Conservation (phyloP, 768 basidiomycete genomes). For the Postia placenta region DNA sequence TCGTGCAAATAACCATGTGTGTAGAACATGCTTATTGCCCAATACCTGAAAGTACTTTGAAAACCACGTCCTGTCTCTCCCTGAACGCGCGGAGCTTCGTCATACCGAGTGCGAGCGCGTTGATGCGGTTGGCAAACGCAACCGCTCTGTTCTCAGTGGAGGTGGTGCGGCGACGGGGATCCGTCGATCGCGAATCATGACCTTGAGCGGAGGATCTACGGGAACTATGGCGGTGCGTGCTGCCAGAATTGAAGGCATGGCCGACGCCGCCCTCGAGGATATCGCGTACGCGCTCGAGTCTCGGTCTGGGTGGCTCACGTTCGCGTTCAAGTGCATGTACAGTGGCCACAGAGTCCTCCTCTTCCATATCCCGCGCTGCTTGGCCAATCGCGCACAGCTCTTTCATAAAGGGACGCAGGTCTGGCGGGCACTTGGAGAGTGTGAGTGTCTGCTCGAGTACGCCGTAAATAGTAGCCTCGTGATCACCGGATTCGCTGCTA, state of each 20-base stretch:
- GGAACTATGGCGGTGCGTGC: background rate
- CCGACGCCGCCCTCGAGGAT: slow-evolving; percentile 19
- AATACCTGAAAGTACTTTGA: slow-evolving; percentile 53
- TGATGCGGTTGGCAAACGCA: slow-evolving; percentile 71
- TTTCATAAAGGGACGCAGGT: slow-evolving; percentile 59
- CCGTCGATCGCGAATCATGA: background rate
- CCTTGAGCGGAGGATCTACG: background rate
- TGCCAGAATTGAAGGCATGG: slow-evolving; percentile 8
- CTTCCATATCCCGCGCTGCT: slow-evolving; percentile 9
- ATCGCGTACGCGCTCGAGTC: slow-evolving; percentile 18
- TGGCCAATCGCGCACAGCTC: slow-evolving; percentile 13
- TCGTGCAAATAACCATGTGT: no score
- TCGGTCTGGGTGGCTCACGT: slow-evolving; percentile 12
- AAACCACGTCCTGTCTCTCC: slow-evolving; percentile 65
- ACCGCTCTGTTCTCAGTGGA: slow-evolving; percentile 54
- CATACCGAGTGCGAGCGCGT: slow-evolving; percentile 65
- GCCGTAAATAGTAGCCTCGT: slow-evolving; percentile 29
- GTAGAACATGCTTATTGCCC: slow-evolving; percentile 12
- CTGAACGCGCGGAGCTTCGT: slow-evolving; percentile 65
- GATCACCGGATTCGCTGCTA: background rate
- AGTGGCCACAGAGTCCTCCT: slow-evolving; percentile 14
- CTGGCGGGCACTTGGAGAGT: slow-evolving; percentile 52
- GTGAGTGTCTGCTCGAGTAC: slow-evolving; percentile 54
- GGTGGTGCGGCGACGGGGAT: slow-evolving; percentile 23
- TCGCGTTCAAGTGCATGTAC: slow-evolving; percentile 13